Conservation (phyloP, 1,284 basidiomycete genomes). For the Ceratobasidium sp. region DNA sequence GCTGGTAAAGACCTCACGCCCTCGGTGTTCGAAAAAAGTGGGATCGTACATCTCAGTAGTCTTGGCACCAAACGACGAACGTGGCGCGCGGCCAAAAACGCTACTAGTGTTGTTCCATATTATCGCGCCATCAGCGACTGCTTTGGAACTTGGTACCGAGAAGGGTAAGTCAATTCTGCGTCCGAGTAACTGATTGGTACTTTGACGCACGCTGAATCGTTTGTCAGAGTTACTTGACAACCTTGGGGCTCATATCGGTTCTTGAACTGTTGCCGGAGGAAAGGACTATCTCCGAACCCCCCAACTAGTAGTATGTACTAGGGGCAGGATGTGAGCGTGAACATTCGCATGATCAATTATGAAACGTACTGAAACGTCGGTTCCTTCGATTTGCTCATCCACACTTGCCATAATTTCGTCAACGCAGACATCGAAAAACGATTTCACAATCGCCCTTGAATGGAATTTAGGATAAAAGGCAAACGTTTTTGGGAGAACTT, state of each 20-base stretch:
- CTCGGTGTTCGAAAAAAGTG: neutral
- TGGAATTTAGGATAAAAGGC: neutral
- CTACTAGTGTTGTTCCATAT: conserved; percentile 40
- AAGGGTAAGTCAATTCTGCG: neutral
- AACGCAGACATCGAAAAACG: conserved; percentile 40
- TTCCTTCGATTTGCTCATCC: conserved; percentile 12
- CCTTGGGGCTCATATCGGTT: conserved; percentile 12
- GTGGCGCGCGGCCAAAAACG: conserved; percentile 43
- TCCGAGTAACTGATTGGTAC: neutral
- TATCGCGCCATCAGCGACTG: conserved; percentile 47
- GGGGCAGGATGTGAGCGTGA: neutral
- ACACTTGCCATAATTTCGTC: conserved; percentile 29
- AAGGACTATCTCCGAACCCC: conserved; percentile 47
- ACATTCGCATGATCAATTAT: neutral
- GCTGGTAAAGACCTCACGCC: conserved; percentile 1
- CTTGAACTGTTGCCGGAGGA: conserved; percentile 32
- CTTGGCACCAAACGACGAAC: conserved; percentile 31
- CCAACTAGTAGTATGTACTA: conserved; percentile 48
- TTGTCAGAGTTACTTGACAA: conserved; percentile 39
- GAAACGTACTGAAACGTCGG: neutral
- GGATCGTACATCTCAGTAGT: neutral
- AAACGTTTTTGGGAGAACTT: neutral
- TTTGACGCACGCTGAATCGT: conserved; percentile 45
- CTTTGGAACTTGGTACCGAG: conserved; percentile 45
- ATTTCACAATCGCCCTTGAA: conserved; percentile 7